phyloP scores from a whole-genome alignment of 345 rosid genomes.

The Gossypium herbaceum region DNA sequence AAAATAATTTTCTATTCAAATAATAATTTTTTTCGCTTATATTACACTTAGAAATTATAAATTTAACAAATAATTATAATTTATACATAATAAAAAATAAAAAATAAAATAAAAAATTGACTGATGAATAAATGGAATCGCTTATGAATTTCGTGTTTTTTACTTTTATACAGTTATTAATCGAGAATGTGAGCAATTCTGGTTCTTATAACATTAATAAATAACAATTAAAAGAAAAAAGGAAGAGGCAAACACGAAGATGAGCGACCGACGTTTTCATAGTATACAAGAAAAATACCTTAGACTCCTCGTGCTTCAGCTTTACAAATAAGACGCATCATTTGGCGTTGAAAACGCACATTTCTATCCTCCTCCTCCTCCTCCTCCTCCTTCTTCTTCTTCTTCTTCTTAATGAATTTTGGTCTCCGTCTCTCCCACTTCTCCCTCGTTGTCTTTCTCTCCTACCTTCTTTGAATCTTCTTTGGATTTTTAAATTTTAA shows the following conservation, averaged over 20 bases:
- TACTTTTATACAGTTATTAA: too few species aligned
- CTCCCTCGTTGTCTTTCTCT: neutral
- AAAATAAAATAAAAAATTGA: too few species aligned
- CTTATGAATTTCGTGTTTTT: too few species aligned
- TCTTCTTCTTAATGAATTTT: neutral
- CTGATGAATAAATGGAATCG: too few species aligned
- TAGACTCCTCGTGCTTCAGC: neutral
- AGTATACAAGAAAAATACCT: neutral
- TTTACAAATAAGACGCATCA: conserved; percentile 3
- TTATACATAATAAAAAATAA: too few species aligned
- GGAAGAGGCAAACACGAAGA: neutral
- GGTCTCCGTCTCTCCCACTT: neutral
- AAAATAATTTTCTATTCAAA: too few species aligned
- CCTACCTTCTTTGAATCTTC: neutral
- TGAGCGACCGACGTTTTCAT: neutral
- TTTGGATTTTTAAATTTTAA: neutral
- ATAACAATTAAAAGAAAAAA: neutral
- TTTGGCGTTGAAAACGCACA: conserved; percentile 30
- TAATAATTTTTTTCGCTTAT: too few species aligned
- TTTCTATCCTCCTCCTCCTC: neutral
- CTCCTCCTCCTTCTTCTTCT: neutral
- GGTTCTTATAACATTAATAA: too few species aligned
- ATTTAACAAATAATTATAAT: too few species aligned
- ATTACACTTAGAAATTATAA: too few species aligned
- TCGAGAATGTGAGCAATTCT: too few species aligned